Base-by-base conservation (phyloP, 1,139 yeast genomes). In the Debaryomycetaceae sp. region DNA sequence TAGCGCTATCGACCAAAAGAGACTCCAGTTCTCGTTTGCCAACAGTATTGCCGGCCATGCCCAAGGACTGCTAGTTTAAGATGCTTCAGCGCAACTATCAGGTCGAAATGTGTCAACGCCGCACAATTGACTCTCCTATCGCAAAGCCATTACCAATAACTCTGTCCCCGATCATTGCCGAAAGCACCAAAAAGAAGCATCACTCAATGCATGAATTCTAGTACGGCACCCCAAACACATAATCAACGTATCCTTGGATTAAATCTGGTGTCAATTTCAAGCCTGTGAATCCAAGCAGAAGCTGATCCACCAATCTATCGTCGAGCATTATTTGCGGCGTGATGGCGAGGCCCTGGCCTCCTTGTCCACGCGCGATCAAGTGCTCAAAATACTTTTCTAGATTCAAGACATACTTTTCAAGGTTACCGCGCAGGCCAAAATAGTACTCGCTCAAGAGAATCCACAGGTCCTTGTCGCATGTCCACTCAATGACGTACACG, bases 341-440 rank as follows among this genome's bases (percentile, higher is more conserved):
- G 20, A 18, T 18, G 6, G 20, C 20, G 10, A 7, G 20, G 20
- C 20, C 20, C 20, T 6, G 20, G 8, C 20, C n/a, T n/a, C n/a
- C 20, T 6, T 18, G 20, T 7, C 20, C 20, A 10, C 8, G 20
- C 8, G 10, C 20, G 8, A 10, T 18, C 28, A 57, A 28, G 34
- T 43, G 50, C 16, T 37, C 39, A 29, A 58, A 46, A 12, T 57
- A 42, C 20, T 45, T 57, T 51, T 54, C 52, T 3, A 55, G 32
- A 30, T 47, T 51, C 22, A 43, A 51, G 10, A 47, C 33, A 31
- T 58, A 58, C 24, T 45, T 34, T 5, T 37, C 32, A 30, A 55
- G 41, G 25, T 50, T 49, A n/a, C 49, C 55, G 28, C 37, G 37
- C 22, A 58, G 51, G 1, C 64, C 65, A 38, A 54, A 57, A 33